Evolutionary conservation across 805 yeast genomes (phyloP).

Genomic region (Starmerella vaccinii): DNA sequence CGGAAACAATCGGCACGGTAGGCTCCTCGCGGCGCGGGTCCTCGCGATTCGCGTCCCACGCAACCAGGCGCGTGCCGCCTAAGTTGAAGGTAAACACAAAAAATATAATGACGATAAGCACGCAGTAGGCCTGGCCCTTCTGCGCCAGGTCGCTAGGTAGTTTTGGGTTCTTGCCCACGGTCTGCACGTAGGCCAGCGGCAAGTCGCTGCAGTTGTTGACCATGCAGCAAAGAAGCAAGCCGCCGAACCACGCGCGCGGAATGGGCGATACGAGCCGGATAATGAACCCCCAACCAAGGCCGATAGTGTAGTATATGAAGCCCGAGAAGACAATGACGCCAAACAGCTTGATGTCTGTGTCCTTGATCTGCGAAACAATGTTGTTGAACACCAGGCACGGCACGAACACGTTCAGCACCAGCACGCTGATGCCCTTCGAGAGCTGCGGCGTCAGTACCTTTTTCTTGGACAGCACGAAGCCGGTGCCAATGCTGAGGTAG

Average conservation of each 20-base stretch:
- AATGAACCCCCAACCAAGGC: conserved; percentile 36
- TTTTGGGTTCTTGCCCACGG: conserved; percentile 50
- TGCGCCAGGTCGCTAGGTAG: conserved; percentile 53
- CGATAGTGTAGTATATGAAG: conserved; percentile 37
- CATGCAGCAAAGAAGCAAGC: conserved; percentile 58
- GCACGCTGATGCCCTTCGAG: conserved; percentile 47
- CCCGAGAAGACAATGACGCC: conserved; percentile 53
- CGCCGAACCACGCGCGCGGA: conserved; percentile 70
- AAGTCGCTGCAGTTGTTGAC: conserved; percentile 74
- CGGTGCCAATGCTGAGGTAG: conserved; percentile 58
- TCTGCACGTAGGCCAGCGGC: conserved; percentile 66
- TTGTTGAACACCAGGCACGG: conserved; percentile 72
- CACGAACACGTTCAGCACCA: conserved; percentile 55
- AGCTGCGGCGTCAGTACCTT: conserved; percentile 42
- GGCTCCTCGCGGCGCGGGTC: conserved; percentile 23
- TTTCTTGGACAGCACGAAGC: conserved; percentile 51
- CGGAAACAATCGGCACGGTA: conserved; percentile 22
- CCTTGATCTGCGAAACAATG: conserved; percentile 54
- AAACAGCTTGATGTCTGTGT: conserved; percentile 56
- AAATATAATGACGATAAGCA: conserved; percentile 63
- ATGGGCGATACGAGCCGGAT: conserved; percentile 43
- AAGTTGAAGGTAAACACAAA: conserved; percentile 59
- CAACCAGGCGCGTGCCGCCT: conserved; percentile 62
- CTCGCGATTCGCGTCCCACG: conserved; percentile 49
- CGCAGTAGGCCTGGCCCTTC: conserved; percentile 73